A percentile compares a stretch with the other conserved stretches of the same genome.
These are phyloP conservation scores for Mycena metata DNA, from an alignment of 768 basidiomycete species.

Conservation along the genomic window DNA sequence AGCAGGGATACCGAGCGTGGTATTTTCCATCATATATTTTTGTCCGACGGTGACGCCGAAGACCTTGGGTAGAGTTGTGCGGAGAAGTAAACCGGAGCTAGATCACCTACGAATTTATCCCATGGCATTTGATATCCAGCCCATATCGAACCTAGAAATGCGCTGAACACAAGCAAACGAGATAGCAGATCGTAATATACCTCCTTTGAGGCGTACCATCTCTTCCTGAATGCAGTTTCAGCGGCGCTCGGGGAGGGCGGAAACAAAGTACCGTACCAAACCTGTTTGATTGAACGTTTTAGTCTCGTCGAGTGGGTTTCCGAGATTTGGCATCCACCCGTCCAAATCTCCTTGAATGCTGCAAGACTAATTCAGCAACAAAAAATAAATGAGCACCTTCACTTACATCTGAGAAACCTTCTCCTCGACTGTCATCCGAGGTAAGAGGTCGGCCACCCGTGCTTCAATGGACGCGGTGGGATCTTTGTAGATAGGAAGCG, in stretches of 20 bases:
- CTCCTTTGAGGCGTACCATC: constrained; percentile 69
- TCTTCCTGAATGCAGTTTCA: constrained; percentile 52
- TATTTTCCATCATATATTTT: constrained; percentile 77
- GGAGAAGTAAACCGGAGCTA: neutral
- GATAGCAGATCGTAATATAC: neutral
- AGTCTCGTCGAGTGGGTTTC: constrained; percentile 72
- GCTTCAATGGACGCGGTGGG: constrained; percentile 70
- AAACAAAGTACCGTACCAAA: constrained; percentile 49
- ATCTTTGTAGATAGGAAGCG: constrained; percentile 71
- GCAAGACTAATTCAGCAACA: constrained; percentile 9
- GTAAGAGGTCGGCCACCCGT: constrained; percentile 70
- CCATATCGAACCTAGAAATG: constrained; percentile 64
- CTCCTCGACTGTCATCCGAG: constrained; percentile 76
- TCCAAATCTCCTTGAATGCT: constrained; percentile 77
- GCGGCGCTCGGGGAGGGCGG: neutral
- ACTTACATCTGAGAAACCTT: constrained; percentile 76
- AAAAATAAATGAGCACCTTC: neutral
- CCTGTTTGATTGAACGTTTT: constrained; percentile 70
- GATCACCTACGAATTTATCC: constrained; percentile 63
- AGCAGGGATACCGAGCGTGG: constrained; percentile 78
- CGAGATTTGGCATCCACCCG: constrained; percentile 75
- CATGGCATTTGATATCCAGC: constrained; percentile 72
- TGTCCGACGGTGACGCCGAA: constrained; percentile 70
- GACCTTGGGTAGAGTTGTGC: constrained; percentile 34
- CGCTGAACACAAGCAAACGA: neutral